Evolutionary conservation across 2,329 filamentous ascomycete genomes (phyloP).

Genomic region (Talaromyces sp.): DNA sequence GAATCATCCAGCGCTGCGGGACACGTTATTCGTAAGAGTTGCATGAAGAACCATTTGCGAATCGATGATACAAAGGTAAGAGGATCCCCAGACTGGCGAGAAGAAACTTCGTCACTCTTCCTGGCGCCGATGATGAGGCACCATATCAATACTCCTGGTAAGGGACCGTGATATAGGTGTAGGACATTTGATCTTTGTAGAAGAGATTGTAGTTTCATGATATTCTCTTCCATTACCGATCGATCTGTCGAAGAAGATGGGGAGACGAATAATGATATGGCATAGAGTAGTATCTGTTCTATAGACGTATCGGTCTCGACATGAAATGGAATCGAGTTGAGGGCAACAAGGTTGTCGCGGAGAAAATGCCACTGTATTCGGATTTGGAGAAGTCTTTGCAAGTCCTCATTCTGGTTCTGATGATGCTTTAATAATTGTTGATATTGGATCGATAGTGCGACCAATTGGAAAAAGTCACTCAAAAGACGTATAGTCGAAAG

Average conservation of each 20-base stretch:
- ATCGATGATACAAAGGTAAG: not conserved
- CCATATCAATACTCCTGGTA: slow-evolving; percentile 25
- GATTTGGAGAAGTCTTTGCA: not conserved
- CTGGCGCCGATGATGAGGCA: slow-evolving; percentile 22
- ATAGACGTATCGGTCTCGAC: not conserved
- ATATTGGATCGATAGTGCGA: slow-evolving; percentile 6
- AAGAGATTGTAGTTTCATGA: slow-evolving; percentile 16
- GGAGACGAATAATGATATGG: slow-evolving; percentile 12
- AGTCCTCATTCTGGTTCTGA: not conserved
- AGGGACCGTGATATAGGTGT: slow-evolving; percentile 18
- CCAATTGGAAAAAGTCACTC: slow-evolving; percentile 13
- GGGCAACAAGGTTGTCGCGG: not conserved
- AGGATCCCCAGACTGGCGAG: not conserved
- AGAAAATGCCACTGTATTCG: slow-evolving; percentile 13
- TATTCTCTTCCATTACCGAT: not conserved
- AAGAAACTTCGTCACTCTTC: slow-evolving; percentile 8
- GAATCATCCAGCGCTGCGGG: slow-evolving; percentile 20
- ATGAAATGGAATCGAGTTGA: not conserved
- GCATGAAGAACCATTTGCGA: slow-evolving; percentile 25
- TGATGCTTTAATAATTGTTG: not conserved
- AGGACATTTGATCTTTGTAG: slow-evolving; percentile 20
- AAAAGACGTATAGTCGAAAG: slow-evolving; percentile 9
- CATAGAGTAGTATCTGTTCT: slow-evolving; percentile 7
- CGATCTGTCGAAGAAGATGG: not conserved
- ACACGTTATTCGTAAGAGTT: slow-evolving; percentile 20